A percentile compares a stretch with the other conserved stretches of the same genome.
These are phyloP conservation scores for Prunus mume DNA, from an alignment of 306 rosid species.

Conservation along the genomic window DNA sequence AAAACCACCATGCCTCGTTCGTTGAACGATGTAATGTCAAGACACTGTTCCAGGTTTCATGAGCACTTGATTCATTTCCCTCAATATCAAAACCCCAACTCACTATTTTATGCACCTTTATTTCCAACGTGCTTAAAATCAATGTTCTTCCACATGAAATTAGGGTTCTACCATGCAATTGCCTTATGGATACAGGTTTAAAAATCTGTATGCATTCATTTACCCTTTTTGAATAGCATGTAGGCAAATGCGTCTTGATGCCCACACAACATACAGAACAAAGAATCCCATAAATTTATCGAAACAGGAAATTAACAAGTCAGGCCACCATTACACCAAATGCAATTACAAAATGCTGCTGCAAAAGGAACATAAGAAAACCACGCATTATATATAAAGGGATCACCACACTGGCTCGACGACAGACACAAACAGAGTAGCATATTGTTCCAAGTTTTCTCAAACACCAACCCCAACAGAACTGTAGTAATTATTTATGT, in stretches of 20 bases:
- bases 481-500: constrained; percentile 27
- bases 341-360: not conserved
- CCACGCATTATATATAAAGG: not conserved
- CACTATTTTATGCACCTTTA: no score
- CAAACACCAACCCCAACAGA: constrained; percentile 1
- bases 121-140: not conserved
- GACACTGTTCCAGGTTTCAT: no score
- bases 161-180: not conserved
- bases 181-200: not conserved
- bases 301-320: not conserved
- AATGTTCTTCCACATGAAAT: not conserved
- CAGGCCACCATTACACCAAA: not conserved
- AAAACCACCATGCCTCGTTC: no score
- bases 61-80: no score
- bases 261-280: no score
- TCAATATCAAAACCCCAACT: no score
- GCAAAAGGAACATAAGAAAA: not conserved
- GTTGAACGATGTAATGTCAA: no score
- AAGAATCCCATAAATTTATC: not conserved
- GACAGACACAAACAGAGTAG: not conserved
- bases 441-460: not conserved
- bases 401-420: not conserved
- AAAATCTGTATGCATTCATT: not conserved
- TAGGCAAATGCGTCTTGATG: not conserved
- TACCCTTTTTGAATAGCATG: not conserved